These are phyloP conservation scores for Mimosa pudica DNA, from an alignment of 306 rosid species.

Conservation along the genomic window DNA sequence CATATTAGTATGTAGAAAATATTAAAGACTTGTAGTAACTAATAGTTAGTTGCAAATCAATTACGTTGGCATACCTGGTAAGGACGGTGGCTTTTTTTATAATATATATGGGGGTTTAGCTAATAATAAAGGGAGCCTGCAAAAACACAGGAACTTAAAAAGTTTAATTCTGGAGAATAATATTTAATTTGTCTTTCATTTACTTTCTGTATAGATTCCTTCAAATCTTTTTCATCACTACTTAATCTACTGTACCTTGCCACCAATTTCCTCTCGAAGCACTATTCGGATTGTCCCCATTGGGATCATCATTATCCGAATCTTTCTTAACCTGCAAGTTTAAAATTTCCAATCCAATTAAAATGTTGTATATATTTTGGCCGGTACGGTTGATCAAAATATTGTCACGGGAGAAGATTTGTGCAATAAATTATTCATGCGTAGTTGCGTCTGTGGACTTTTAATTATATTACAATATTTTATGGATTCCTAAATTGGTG, in stretches of 20 bases:
- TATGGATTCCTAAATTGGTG: not conserved
- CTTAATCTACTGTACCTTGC: slow-evolving; percentile 60
- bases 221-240: slow-evolving; percentile 6
- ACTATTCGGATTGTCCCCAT: slow-evolving; percentile 53
- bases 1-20: not conserved
- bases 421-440: not conserved
- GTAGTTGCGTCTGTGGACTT: not conserved
- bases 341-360: slow-evolving; percentile 15
- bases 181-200: not conserved
- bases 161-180: slow-evolving; percentile 13
- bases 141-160: slow-evolving; percentile 22
- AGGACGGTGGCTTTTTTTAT: slow-evolving; percentile 25
- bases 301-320: slow-evolving; percentile 49
- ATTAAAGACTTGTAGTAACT: not conserved
- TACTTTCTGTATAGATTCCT: not conserved
- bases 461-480: not conserved
- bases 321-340: slow-evolving; percentile 62
- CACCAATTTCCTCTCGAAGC: slow-evolving; percentile 95
- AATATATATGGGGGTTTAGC: not conserved
- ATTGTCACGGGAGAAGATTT: not conserved
- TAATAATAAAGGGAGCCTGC: slow-evolving; percentile 85
- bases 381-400: not conserved
- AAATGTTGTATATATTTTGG: not conserved
- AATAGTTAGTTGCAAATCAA: not conserved
- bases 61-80: slow-evolving; percentile 39